Base-by-base conservation (phyloP, 129 eudicot genomes). In the Arctium minus region DNA sequence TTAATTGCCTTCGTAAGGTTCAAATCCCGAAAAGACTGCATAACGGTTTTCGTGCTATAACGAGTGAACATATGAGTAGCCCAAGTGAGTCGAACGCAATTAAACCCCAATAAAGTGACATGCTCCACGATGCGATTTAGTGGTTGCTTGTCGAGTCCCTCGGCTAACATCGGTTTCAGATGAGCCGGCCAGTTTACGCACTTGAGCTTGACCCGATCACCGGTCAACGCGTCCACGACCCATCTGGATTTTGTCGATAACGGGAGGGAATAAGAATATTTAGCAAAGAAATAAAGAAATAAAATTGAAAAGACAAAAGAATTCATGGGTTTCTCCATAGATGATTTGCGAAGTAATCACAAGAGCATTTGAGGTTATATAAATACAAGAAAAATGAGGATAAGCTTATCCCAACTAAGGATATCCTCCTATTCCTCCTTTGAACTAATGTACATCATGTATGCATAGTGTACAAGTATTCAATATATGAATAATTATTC, bases 101-200 rank as follows among this genome's bases (percentile, higher is more conserved):
- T 86, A 38, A 86, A 86, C 10, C 89, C 84, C 53, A 82, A 3
- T n/a, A 69, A 44, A 6, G 81, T 40, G 5, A 88, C 39, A 5
- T 83, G 88, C 76, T 62, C 79, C 0, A 84, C 87, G 17, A 92
- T 87, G 15, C 74, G 39, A 8, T 12, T 30, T 37, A 87, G 12
- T 6, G 94, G 97, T 72, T 31, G 74, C 86, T 90, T 92, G 83
- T 89, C 86, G 6, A 92, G 91, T 40, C 97, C 97, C 37, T 92
- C 93, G 1, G 94, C 84, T 81, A 92, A 6, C 94, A 92, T 89
- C 75, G 94, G 85, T 33, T 85, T 60, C 3, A 89, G 50, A 60
- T 92, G 97, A 72, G 84, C 90, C 2, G 90, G 89, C 97, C 91
- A 92, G 46, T 92, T 92, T 31, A 76, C 88, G 35, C 97, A 89